Evolutionary conservation across 441 rosid species (phyloP), one percentile per base, ranked within the genome.

Genomic region (Theobroma grandiflorum): DNA sequence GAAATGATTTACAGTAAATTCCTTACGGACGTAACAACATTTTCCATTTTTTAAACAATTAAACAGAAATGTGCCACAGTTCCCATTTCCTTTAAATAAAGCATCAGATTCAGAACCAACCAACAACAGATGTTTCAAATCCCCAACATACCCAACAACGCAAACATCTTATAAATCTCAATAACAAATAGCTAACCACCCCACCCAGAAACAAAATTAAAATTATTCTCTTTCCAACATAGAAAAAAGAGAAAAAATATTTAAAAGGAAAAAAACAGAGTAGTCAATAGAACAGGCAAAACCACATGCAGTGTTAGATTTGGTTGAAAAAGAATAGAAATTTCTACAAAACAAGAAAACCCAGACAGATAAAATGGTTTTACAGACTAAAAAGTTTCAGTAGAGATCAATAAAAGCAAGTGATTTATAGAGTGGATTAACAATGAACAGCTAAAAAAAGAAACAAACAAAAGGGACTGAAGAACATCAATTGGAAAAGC

Each of bases 221-320:
- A 62, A 4, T 33, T 14, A 14, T 62, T 33, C n/a, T 6, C 43
- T 37, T 63, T 37, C 43, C 20, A 63, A 35, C 42, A 63, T 35
- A 35, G 20, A 63, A 62, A 33, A 16, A 62, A 11, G 33, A 33
- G 0, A 33, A 7, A 14, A 0, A 63, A 63, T 14, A 11, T 35
- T 63, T 35, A 15, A 63, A 63, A 15, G 43, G 68, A 63, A 63
- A 33, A 59, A 2, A 10, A 12, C 40, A 61, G 11, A 31, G 18
- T 4, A 61, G 11, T 8, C 18, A 66, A 66, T 8, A 40, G 42
- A 14, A 7, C 16, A 62, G 42, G 42, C 42, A 69, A 69, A 20
- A 45, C 45, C 40, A 69, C 55, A 45, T 45, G 73, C 73, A 11
- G 72, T 11, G 35, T 67, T 22, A 10, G 50, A 20, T 67, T 67